Base-by-base conservation (phyloP, 2,329 filamentous ascomycete genomes). In the Colletotrichum orbiculare region DNA sequence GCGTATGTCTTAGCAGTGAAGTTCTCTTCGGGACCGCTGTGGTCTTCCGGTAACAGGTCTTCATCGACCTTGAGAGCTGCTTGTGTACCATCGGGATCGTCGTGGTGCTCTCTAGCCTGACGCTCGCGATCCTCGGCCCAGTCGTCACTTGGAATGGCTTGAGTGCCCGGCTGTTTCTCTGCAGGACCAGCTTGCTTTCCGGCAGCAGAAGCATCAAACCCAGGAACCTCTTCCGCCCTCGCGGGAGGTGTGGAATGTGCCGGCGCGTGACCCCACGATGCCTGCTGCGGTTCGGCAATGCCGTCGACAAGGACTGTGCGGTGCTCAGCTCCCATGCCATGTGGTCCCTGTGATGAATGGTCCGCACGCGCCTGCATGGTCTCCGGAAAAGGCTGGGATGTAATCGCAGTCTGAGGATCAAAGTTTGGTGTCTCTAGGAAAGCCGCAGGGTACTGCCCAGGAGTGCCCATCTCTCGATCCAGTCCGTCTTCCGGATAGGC, bases 261-360 rank as follows among this genome's bases (percentile, higher is more conserved):
- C n/a, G 67, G 47, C n/a, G 53, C 54, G 39, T 58, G 52, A 2
- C 65, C 65, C 67, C 67, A 69, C 8, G 67, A 57, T 8, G 57
- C 35, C 11, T 61, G 61, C 15, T 57, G 54, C 33, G 67, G 66
- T 47, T 68, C 65, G 2, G 47, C 17, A 52, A 69, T 52, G 7
- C 50, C 49, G 13, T 68, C 65, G 5, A 68, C 25, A 10, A 66
- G 46, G 2, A 54, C 43, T 15, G 47, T 48, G 33, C 60, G 67
- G 25, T 46, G 54, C 15, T 15, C 45, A 42, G 46, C 2, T 35
- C 54, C 52, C 6, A n/a, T n/a, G 34, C 17, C 12, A n/a, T 47
- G 35, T 15, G 12, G 35, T 25, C 41, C 38, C 13, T 67, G 60
- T 35, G 64, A 45, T 13, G 41, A 12, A 25, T 46, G 34, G n/a